These are phyloP conservation scores for Ophiostoma himal-ulmi DNA, from an alignment of 2,329 filamentous ascomycete genomes.

Conservation along the genomic window DNA sequence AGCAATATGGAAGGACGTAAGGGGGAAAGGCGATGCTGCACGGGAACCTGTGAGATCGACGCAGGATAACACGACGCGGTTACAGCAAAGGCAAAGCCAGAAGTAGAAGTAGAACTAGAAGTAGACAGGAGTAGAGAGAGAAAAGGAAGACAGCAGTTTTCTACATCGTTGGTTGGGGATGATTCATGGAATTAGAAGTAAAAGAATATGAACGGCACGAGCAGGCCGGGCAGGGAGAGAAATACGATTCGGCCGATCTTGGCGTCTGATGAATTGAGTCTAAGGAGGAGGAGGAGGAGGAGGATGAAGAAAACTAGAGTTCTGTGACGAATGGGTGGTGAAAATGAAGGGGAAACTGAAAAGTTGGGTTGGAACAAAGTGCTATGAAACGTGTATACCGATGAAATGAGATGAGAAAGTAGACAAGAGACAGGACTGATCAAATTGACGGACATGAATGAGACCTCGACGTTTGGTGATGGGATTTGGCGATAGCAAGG, in stretches of 20 bases:
- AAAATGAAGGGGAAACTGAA: not conserved
- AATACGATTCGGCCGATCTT: not conserved
- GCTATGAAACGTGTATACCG: not conserved
- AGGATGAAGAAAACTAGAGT: not conserved
- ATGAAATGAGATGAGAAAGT: not conserved
- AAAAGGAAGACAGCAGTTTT: not conserved
- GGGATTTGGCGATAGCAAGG: not conserved
- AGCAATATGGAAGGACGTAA: conserved; percentile 9
- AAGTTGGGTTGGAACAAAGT: not conserved
- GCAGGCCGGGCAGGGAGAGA: not conserved
- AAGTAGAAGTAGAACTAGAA: not conserved
- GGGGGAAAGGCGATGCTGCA: not conserved
- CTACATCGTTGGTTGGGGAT: not conserved
- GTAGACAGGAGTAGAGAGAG: not conserved
- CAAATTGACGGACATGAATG: not conserved
- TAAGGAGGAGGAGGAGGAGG: not conserved
- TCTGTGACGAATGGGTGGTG: not conserved
- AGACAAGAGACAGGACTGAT: not conserved
- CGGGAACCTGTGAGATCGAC: conserved; percentile 21
- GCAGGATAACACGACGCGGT: conserved; percentile 18
- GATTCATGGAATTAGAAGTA: not conserved
- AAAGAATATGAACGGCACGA: not conserved
- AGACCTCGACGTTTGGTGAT: not conserved
- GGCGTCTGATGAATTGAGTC: not conserved
- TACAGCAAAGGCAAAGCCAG: not conserved